phyloP scores from a whole-genome alignment of 805 yeast species.

The Komagataella pastoris region DNA sequence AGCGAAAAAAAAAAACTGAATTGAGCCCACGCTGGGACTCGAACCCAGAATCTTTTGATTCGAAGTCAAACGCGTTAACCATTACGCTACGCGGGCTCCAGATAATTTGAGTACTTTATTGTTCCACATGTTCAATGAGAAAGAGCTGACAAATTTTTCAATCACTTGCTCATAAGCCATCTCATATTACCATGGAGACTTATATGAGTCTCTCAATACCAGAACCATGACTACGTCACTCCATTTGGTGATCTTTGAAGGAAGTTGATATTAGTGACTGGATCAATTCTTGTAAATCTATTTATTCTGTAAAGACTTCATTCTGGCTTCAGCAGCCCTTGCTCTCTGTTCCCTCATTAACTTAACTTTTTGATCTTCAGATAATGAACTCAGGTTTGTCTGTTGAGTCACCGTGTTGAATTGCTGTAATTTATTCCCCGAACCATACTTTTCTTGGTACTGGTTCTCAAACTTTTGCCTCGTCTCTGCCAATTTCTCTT shows the following conservation, averaged over 20 bases:
- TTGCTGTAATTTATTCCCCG: constrained; percentile 21
- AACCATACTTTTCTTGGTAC: constrained; percentile 15
- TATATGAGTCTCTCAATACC: too few relatives aligned
- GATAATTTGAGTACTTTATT: background rate
- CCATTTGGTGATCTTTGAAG: background rate
- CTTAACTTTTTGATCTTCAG: constrained; percentile 61
- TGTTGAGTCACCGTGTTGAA: constrained; percentile 13
- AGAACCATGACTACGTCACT: too few relatives aligned
- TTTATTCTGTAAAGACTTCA: constrained; percentile 17
- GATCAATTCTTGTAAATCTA: background rate
- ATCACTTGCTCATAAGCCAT: background rate
- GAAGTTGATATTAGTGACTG: too few relatives aligned
- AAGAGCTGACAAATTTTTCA: too few relatives aligned
- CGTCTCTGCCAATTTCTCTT: constrained; percentile 25
- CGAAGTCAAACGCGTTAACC: constrained; percentile 59
- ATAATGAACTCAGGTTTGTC: constrained; percentile 43
- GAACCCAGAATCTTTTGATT: constrained; percentile 56
- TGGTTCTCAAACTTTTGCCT: constrained; percentile 24
- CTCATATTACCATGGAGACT: too few relatives aligned
- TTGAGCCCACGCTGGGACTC: constrained; percentile 33
- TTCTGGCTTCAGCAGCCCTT: constrained; percentile 88
- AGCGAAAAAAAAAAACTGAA: background rate
- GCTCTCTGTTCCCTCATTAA: constrained; percentile 92
- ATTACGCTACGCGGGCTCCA: constrained; percentile 32
- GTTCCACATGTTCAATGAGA: background rate